phyloP scores from a whole-genome alignment of 768 basidiomycete genomes.

The Termitomyces eurrhizus region DNA sequence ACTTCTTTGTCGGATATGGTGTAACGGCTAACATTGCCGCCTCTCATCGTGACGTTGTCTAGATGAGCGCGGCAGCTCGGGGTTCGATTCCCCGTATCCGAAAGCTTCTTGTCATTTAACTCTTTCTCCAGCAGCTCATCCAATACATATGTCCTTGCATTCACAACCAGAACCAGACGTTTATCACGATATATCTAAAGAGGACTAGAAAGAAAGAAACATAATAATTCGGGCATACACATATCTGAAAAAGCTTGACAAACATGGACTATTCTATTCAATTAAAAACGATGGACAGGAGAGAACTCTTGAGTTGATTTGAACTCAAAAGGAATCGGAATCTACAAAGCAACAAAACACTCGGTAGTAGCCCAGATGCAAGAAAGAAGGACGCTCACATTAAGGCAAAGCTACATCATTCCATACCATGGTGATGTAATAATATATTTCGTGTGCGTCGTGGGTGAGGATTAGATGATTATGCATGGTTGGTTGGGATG shows the following conservation, averaged over 20 bases:
- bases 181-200: neutral
- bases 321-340: neutral
- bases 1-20: constrained; percentile 41
- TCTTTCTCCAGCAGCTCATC: no score
- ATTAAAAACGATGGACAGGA: neutral
- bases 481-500: neutral
- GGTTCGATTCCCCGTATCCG: constrained; percentile 53
- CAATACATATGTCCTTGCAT: neutral
- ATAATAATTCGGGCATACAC: neutral
- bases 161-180: neutral
- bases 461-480: neutral
- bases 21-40: constrained; percentile 68
- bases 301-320: neutral
- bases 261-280: neutral
- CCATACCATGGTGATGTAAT: neutral
- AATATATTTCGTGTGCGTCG: neutral
- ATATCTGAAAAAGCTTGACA: neutral
- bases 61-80: constrained; percentile 43
- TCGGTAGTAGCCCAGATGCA: neutral
- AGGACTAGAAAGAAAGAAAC: neutral
- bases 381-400: neutral
- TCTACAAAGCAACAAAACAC: neutral
- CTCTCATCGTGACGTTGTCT: constrained; percentile 22
- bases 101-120: neutral
- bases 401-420: neutral